Evolutionary conservation across 139 green algal genomes (phyloP).

Genomic region (Coelastrella sp.): DNA sequence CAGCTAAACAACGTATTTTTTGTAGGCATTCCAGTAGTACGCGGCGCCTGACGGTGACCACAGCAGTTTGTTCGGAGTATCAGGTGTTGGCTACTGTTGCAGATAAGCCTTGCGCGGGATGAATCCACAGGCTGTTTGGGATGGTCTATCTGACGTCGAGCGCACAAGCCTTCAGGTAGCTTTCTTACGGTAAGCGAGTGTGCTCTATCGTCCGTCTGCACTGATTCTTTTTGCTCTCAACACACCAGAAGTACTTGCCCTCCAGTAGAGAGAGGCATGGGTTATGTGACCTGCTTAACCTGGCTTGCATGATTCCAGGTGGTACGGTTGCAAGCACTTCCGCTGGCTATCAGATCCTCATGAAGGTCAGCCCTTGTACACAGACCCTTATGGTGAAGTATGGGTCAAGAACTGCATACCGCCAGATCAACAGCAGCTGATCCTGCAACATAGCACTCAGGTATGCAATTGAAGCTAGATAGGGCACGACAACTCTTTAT

Average conservation of each 20-base stretch:
- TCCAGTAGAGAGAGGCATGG: too few relatives aligned
- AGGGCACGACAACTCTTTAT: too few relatives aligned
- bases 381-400: neutral
- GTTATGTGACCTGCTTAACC: too few relatives aligned
- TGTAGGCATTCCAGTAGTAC: too few relatives aligned
- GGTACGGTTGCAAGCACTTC: neutral
- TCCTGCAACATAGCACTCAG: neutral
- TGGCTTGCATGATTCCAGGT: too few relatives aligned
- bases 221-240: too few relatives aligned
- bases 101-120: neutral
- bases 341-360: neutral
- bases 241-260: too few relatives aligned
- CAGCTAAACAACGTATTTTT: too few relatives aligned
- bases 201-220: too few relatives aligned
- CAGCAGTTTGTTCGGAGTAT: neutral
- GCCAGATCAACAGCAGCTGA: slow-evolving; percentile 1
- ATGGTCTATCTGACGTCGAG: slow-evolving; percentile 8
- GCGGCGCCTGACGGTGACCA: neutral
- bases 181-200: neutral
- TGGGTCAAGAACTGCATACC: slow-evolving; percentile 7
- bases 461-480: too few relatives aligned
- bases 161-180: slow-evolving; percentile 8
- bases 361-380: neutral
- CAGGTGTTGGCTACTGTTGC: too few relatives aligned
- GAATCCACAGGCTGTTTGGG: neutral